Evolutionary conservation across 1,284 basidiomycete genomes (phyloP).

Genomic region (Thecaphora thlaspeos): DNA sequence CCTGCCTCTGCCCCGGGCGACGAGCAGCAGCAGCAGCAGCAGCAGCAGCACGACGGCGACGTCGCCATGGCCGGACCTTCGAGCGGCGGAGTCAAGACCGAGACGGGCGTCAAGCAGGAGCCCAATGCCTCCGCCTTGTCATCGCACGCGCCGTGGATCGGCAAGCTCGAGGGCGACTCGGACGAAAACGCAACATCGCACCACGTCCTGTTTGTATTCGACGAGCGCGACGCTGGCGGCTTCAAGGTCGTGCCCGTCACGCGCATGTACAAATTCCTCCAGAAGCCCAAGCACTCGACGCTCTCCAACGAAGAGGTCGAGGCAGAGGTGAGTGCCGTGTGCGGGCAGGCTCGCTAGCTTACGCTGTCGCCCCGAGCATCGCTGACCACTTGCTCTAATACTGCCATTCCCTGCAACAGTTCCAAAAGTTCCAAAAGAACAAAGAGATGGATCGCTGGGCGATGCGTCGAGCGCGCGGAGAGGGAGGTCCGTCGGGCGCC

Average conservation of each 20-base stretch:
- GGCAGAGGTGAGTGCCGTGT: conserved; percentile 3
- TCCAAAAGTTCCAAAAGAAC: conserved; percentile 38
- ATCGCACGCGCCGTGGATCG: conserved; percentile 55
- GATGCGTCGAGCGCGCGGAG: conserved; percentile 29
- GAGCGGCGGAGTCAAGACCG: conserved; percentile 12
- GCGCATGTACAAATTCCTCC: conserved; percentile 55
- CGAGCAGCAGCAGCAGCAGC: no score
- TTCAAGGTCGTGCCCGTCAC: conserved; percentile 55
- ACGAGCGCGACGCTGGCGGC: conserved; percentile 51
- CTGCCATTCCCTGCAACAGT: conserved; percentile 13
- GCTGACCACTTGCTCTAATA: no score
- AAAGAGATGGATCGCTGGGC: conserved; percentile 41
- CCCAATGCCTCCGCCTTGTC: conserved; percentile 8
- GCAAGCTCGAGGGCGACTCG: conserved; percentile 55
- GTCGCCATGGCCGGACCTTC: conserved; percentile 9
- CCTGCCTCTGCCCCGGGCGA: no score
- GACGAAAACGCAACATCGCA: conserved; percentile 42
- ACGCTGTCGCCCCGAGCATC: no score
- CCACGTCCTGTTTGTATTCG: conserved; percentile 57
- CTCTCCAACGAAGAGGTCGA: conserved; percentile 47
- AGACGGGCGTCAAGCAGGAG: conserved; percentile 22
- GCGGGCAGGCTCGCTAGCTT: no score
- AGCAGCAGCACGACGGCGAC: conserved; percentile 21
- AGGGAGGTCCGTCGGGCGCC: conserved; percentile 8
- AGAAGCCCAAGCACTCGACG: conserved; percentile 46